Base-by-base conservation (phyloP, 805 yeast genomes). In the Hanseniaspora pseudoguilliermondii region DNA sequence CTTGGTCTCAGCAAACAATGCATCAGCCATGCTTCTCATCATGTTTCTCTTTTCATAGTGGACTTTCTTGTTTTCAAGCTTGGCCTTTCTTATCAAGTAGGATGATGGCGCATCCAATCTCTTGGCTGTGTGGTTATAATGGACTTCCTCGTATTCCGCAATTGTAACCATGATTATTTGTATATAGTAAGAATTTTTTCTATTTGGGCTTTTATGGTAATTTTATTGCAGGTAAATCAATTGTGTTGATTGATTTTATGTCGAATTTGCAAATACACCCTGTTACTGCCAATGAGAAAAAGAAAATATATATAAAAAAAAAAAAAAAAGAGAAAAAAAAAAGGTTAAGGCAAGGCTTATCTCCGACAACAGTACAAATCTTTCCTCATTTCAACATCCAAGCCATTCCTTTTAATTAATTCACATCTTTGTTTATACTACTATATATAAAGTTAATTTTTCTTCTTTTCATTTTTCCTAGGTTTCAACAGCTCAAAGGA, bases 1-100 rank as follows among this genome's bases (percentile, higher is more conserved):
- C 0, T 96, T 84, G 36, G 91, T 69, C 67, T 88, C 88, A 5
- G 97, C 98, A 41, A 93, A 95, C 65, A 93, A 91, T 4, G 93
- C 77, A 0, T 97, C 90, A 27, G 80, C 74, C 58, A 88, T 81
- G 39, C 71, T 73, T 67, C 83, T 73, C 1, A 93, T 79, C 60
- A 76, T 75, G 62, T 83, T 78, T 59, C 89, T 73, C 59, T 82
- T 84, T 23, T 79, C 80, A 59, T 81, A 73, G 0, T 82, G 82
- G 59, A 82, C 85, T 29, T 82, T 82, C 59, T 71, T 66, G 5
- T 72, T 66, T 48, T 72, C 70, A 57, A 67, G 70, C 57, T 80
- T 71, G 1, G 91, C 91, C 64, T 83, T 83, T 58, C 78, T 76
- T 59, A 84, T 71, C 46, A 85, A 72, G 62, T 86, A 86, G 20